Percentiles rank a stretch among this genome's conserved stretches.
Conservation (phyloP, 768 basidiomycete genomes). For the Gloeopeniophorella convolvens region DNA sequence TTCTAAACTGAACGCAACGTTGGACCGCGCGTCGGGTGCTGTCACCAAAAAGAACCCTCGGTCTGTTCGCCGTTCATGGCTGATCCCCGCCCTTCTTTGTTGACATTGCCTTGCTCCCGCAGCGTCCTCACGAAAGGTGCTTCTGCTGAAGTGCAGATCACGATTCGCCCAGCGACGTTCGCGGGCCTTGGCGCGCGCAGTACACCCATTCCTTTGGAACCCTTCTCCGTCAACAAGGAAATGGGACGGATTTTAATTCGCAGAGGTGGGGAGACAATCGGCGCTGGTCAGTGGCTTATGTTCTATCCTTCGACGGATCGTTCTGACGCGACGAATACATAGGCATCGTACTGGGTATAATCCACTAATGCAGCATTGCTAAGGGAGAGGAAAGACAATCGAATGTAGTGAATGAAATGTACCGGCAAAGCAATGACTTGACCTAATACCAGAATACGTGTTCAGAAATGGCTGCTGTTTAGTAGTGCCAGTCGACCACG, state of each 20-base stretch:
- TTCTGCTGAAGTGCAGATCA: conserved; percentile 84
- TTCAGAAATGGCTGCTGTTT: neutral
- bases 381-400: neutral
- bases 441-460: too few relatives aligned
- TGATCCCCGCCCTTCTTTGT: neutral
- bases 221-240: conserved; percentile 83
- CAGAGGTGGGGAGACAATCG: conserved; percentile 89
- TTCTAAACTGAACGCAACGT: conserved; percentile 65
- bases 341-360: conserved; percentile 12
- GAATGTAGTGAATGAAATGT: too few relatives aligned
- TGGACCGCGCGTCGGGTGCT: conserved; percentile 74
- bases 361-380: conserved; percentile 7
- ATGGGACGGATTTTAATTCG: conserved; percentile 92
- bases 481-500: neutral
- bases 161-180: conserved; percentile 51
- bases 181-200: conserved; percentile 39
- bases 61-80: conserved; percentile 36
- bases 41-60: conserved; percentile 76
- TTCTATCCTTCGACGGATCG: neutral
- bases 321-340: neutral
- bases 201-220: conserved; percentile 76
- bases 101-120: neutral
- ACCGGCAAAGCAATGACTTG: too few relatives aligned
- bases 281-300: conserved; percentile 53
- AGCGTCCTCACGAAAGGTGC: conserved; percentile 82